A percentile compares a stretch with the other conserved stretches of the same genome.
Conservation (phyloP, 306 rosid species). For the Fagus crenata region DNA sequence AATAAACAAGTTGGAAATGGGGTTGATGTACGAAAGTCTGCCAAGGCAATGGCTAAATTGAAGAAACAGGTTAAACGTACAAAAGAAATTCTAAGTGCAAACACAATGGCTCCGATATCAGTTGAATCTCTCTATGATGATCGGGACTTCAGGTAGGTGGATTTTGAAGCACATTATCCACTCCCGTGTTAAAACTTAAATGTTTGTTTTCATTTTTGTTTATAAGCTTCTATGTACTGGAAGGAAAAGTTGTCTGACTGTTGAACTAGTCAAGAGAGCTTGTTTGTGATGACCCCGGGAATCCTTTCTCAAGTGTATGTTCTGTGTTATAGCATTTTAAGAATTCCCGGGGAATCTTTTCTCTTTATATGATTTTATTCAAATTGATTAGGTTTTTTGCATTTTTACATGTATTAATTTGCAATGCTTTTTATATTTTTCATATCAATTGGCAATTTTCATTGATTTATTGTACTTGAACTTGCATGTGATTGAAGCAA, state of each 20-base stretch:
- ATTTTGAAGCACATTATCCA: slow-evolving; percentile 15
- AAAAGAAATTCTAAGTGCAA: slow-evolving; percentile 96
- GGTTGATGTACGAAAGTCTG: slow-evolving; percentile 77
- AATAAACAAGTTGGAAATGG: slow-evolving; percentile 84
- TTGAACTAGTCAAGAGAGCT: not conserved
- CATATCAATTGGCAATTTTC: too few relatives aligned
- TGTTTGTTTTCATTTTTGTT: not conserved
- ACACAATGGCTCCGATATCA: slow-evolving; percentile 90
- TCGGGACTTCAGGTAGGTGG: slow-evolving; percentile 75
- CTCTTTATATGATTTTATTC: too few relatives aligned
- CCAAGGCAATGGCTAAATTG: slow-evolving; percentile 96
- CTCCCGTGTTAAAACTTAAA: not conserved
- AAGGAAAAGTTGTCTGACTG: not conserved
- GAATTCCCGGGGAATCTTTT: not conserved
- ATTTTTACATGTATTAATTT: too few relatives aligned
- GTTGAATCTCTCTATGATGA: slow-evolving; percentile 92
- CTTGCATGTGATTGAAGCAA: too few relatives aligned
- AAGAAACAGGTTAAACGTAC: slow-evolving; percentile 97
- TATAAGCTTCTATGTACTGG: not conserved
- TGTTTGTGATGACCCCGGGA: not conserved
- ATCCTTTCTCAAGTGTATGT: not conserved
- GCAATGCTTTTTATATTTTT: too few relatives aligned
- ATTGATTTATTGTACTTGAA: too few relatives aligned
- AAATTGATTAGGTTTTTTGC: too few relatives aligned
- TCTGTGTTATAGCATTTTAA: not conserved